Percentiles rank a stretch among this genome's conserved stretches.
Evolutionary conservation across 73 alveolate species (phyloP).

Genomic region (Paramecium biaurelia): DNA sequence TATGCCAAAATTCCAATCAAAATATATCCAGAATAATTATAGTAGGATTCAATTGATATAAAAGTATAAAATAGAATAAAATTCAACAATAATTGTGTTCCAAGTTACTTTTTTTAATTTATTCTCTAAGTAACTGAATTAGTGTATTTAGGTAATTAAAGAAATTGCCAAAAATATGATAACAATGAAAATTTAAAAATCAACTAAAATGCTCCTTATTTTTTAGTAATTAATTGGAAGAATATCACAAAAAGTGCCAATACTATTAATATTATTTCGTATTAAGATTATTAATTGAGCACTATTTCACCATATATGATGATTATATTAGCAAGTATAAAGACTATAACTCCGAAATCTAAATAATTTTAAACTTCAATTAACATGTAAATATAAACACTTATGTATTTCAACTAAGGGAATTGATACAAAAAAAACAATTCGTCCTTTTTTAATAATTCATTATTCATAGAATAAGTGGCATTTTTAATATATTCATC

Average conservation of each 20-base stretch:
- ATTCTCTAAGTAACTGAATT: background rate
- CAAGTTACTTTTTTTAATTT: background rate
- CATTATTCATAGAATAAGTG: background rate
- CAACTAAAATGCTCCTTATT: background rate
- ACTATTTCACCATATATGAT: background rate
- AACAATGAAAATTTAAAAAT: background rate
- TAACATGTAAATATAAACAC: background rate
- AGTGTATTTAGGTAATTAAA: background rate
- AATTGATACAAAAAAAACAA: background rate
- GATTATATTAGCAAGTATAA: background rate
- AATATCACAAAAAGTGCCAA: background rate
- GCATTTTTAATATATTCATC: background rate
- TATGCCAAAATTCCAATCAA: background rate
- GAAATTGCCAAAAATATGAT: background rate
- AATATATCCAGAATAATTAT: background rate
- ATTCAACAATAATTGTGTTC: background rate
- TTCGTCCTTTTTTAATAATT: background rate
- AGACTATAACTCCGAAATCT: background rate
- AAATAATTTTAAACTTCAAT: background rate
- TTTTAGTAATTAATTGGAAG: background rate
- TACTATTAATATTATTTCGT: background rate
- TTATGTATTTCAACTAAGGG: background rate
- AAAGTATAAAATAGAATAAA: background rate
- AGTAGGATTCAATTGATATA: background rate
- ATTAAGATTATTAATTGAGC: background rate